Base-by-base conservation (phyloP, 228 moss, liverwort and hornwort genomes). In the Sphagnum magellanicum region DNA sequence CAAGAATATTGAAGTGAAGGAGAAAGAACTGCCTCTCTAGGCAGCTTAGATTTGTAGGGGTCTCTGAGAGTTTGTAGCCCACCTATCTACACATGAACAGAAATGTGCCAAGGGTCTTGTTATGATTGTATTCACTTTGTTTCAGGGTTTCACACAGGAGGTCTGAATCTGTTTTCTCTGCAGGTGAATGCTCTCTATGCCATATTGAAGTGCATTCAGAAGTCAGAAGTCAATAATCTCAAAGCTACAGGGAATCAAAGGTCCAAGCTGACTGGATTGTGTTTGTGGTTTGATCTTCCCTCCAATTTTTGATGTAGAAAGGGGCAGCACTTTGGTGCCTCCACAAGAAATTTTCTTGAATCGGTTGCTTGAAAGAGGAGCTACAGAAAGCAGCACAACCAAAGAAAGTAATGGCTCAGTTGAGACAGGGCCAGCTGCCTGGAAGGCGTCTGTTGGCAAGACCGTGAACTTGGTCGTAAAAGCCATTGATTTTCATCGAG, bases 331-430 rank as follows among this genome's bases (percentile, higher is more conserved):
- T 17, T 72, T 72, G 72, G 72, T 80, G 51, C 75, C 80, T 76
- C 62, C 69, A 49, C 83, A 83, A 70, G 78, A 86, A 67, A 78
- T 73, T 51, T 86, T 86, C 71, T 71, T 86, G 61, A 75, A 82
- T 67, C 83, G 86, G 70, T 71, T 86, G 75, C 73, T 83, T 66
- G 83, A 83, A 59, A 83, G 69, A 63, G 86, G 86, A 55, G 86
- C 86, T 61, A 86, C 86, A 55, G 86, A 86, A 70, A 79, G 86
- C 75, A 83, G 83, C 67, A 83, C 80, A 63, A 77, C 67, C 61
- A 83, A 77, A 70, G 82, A 79, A 77, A 86, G 70, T 53, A 83
- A 83, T 78, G 80, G 82, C 71, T 77, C 78, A 46, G 64, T 83
- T 60, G 83, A 86, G 72, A 46, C 77, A 69, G 86, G 75, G 61